Evolutionary conservation across 2,329 filamentous ascomycete genomes (phyloP).

Genomic region (Pseudofabraea citricarpa): DNA sequence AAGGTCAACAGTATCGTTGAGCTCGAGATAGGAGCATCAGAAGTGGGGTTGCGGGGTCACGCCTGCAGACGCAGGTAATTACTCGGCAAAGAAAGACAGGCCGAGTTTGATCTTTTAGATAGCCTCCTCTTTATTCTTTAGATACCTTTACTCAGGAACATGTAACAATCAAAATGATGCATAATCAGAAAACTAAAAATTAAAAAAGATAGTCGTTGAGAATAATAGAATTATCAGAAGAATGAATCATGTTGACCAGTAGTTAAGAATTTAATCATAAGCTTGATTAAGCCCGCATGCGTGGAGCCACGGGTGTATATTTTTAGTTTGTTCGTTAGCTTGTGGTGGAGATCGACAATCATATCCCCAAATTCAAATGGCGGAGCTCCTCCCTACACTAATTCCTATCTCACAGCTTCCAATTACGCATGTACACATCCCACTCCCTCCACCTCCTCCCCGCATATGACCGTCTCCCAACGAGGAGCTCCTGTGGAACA

Average conservation of each 20-base stretch:
- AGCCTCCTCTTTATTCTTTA: no score
- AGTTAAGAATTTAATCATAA: no score
- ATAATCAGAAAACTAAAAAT: no score
- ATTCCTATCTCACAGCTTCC: neutral
- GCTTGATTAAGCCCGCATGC: no score
- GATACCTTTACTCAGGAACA: no score
- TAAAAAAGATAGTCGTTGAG: no score
- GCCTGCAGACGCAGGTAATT: neutral
- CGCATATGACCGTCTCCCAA: neutral
- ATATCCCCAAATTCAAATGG: neutral
- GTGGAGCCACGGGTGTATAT: no score
- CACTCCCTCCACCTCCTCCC: neutral
- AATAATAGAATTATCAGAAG: no score
- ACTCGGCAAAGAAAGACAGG: no score
- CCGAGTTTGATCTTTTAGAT: no score
- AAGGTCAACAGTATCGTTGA: neutral
- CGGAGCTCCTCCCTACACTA: neutral
- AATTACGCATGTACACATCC: neutral
- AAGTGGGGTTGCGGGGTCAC: neutral
- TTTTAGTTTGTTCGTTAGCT: neutral
- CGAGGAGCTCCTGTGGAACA: conserved; percentile 1
- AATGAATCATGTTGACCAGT: no score
- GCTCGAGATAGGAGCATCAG: neutral
- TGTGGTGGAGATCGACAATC: neutral
- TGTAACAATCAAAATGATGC: no score